Conservation (phyloP, 257 asterid species). For the Prunella vulgaris region DNA sequence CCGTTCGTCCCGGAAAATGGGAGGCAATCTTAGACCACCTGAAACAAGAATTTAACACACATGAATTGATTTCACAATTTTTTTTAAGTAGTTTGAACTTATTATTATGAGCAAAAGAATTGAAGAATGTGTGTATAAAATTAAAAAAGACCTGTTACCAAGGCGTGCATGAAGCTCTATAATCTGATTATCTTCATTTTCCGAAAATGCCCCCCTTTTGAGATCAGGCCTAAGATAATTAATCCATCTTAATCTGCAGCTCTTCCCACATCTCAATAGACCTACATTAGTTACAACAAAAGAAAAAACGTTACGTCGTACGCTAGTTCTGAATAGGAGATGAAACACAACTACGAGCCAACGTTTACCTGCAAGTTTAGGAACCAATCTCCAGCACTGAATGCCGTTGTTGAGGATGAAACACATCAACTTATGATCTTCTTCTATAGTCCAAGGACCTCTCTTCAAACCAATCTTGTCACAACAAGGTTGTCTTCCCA, state of each 20-base stretch:
- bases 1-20: slow-evolving; percentile 67
- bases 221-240: slow-evolving; percentile 66
- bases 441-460: slow-evolving; percentile 76
- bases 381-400: slow-evolving; percentile 63
- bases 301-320: no score
- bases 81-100: no score
- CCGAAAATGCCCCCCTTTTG: slow-evolving; percentile 54
- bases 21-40: slow-evolving; percentile 83
- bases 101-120: neutral
- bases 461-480: slow-evolving; percentile 60
- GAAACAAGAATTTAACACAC: no score
- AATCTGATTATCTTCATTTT: slow-evolving; percentile 55
- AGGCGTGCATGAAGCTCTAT: slow-evolving; percentile 66
- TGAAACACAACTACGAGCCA: neutral
- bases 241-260: slow-evolving; percentile 64
- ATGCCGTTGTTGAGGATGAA: slow-evolving; percentile 59
- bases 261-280: slow-evolving; percentile 58
- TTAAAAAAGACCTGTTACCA: slow-evolving; percentile 56
- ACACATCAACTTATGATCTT: slow-evolving; percentile 53
- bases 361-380: slow-evolving; percentile 55
- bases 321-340: neutral
- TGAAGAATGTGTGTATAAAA: neutral
- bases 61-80: no score
- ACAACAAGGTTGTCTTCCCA: slow-evolving; percentile 81
- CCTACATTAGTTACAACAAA: slow-evolving; percentile 24